phyloP scores from a whole-genome alignment of 805 yeast genomes.

The Pichia paraexigua region DNA sequence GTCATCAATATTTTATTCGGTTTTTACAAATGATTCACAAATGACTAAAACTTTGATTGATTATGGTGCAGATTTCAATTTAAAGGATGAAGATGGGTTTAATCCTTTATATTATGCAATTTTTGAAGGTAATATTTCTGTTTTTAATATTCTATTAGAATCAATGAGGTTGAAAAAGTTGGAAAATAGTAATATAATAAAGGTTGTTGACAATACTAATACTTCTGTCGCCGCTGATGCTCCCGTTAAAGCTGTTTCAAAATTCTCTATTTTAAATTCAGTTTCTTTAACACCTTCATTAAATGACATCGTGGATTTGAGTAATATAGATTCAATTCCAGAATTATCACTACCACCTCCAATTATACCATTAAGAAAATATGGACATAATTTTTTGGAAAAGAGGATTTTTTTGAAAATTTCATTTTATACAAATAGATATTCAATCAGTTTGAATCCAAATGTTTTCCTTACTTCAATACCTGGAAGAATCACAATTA shows the following conservation, averaged over 20 bases:
- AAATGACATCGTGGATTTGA: constrained; percentile 14
- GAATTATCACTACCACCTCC: constrained; percentile 94
- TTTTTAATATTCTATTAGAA: constrained; percentile 57
- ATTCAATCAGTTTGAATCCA: constrained; percentile 37
- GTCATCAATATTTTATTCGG: constrained; percentile 91
- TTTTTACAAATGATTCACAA: constrained; percentile 68
- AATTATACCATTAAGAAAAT: constrained; percentile 82
- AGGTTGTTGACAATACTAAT: background rate
- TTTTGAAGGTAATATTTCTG: constrained; percentile 88
- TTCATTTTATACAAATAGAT: constrained; percentile 45
- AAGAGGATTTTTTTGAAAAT: constrained; percentile 80
- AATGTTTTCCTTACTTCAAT: constrained; percentile 39
- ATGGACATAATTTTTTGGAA: constrained; percentile 93
- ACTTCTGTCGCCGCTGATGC: no score
- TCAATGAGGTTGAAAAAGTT: constrained; percentile 10
- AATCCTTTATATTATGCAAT: constrained; percentile 84
- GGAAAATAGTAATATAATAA: background rate
- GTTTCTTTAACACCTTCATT: constrained; percentile 6
- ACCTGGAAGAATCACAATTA: constrained; percentile 79
- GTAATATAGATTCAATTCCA: constrained; percentile 68
- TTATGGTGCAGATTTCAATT: constrained; percentile 59
- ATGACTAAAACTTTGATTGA: constrained; percentile 66
- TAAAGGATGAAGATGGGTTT: constrained; percentile 72
- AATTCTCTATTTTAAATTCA: background rate
- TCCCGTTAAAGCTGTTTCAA: background rate